Percentiles rank a stretch among this genome's conserved stretches.
These are phyloP conservation scores for Penicillium fimorum DNA, from an alignment of 495 filamentous ascomycete species.

Conservation along the genomic window DNA sequence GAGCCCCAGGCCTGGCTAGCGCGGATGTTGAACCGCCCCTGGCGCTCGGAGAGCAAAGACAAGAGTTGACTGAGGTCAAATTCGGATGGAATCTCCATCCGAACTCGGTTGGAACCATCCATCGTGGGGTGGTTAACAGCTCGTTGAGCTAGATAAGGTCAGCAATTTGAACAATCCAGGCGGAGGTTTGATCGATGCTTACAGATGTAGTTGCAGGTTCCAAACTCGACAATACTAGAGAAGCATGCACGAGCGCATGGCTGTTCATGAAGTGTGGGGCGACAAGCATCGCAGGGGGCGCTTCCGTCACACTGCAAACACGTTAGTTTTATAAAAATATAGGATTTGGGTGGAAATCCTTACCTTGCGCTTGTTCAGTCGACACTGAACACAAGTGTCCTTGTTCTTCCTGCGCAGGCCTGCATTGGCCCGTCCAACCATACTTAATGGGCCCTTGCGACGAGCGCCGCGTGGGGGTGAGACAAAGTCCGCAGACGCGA, in stretches of 20 bases:
- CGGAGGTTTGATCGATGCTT: conserved; percentile 12
- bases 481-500: conserved; percentile 50
- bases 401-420: conserved; percentile 49
- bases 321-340: conserved; percentile 10
- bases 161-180: conserved; percentile 13
- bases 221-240: conserved; percentile 50
- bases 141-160: conserved; percentile 42
- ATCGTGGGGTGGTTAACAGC: conserved; percentile 45
- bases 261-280: conserved; percentile 47
- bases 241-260: conserved; percentile 51
- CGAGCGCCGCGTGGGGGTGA: conserved; percentile 47
- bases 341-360: conserved; percentile 5
- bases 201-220: conserved; percentile 54
- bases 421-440: conserved; percentile 47
- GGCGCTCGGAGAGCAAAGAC: conserved; percentile 41
- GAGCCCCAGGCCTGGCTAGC: conserved; percentile 47
- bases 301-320: conserved; percentile 44
- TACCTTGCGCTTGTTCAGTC: conserved; percentile 51
- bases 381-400: conserved; percentile 50
- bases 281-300: conserved; percentile 49
- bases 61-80: conserved; percentile 46
- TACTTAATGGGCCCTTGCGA: conserved; percentile 46
- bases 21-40: conserved; percentile 49
- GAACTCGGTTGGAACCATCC: conserved; percentile 35
- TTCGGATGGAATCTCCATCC: conserved; percentile 43